Conservation (phyloP, 306 rosid species). For the Casuarina cunninghamiana region DNA sequence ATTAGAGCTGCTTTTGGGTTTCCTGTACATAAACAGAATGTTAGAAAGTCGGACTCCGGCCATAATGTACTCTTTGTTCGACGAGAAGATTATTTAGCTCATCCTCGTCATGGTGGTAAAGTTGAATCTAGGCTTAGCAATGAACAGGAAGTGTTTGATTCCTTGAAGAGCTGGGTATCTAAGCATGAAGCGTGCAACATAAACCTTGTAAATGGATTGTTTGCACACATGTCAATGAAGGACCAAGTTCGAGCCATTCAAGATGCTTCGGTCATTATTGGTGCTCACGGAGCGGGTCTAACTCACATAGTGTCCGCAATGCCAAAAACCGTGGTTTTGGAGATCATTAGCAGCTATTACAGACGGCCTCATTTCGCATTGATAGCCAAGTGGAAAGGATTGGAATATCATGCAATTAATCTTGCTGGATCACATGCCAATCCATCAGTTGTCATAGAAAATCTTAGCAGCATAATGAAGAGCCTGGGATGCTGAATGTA, state of each 20-base stretch:
- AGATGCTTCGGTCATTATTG: slow-evolving; percentile 88
- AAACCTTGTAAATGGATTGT: slow-evolving; percentile 85
- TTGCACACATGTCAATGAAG: slow-evolving; percentile 96
- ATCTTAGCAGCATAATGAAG: slow-evolving; percentile 53
- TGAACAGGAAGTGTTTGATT: slow-evolving; percentile 71
- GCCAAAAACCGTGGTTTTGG: slow-evolving; percentile 80
- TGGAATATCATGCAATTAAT: slow-evolving; percentile 83
- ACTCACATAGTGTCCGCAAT: slow-evolving; percentile 85
- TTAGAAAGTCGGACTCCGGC: slow-evolving; percentile 43
- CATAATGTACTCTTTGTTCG: slow-evolving; percentile 84
- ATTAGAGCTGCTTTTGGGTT: slow-evolving; percentile 72
- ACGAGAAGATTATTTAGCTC: slow-evolving; percentile 93
- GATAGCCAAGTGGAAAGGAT: slow-evolving; percentile 84
- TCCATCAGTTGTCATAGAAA: slow-evolving; percentile 55
- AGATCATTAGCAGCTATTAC: slow-evolving; percentile 73
- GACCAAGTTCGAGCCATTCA: slow-evolving; percentile 91
- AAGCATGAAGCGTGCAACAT: slow-evolving; percentile 60
- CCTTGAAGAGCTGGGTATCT: slow-evolving; percentile 63
- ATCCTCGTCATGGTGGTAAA: slow-evolving; percentile 90
- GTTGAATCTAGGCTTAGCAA: slow-evolving; percentile 82
- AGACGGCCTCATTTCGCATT: slow-evolving; percentile 86
- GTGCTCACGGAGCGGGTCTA: slow-evolving; percentile 96
- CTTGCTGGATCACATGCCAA: slow-evolving; percentile 64
- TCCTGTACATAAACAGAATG: slow-evolving; percentile 47
- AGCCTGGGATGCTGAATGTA: slow-evolving; percentile 63